These are phyloP conservation scores for Pseudogymnoascus sp. DNA, from an alignment of 2,329 filamentous ascomycete genomes.

Conservation along the genomic window DNA sequence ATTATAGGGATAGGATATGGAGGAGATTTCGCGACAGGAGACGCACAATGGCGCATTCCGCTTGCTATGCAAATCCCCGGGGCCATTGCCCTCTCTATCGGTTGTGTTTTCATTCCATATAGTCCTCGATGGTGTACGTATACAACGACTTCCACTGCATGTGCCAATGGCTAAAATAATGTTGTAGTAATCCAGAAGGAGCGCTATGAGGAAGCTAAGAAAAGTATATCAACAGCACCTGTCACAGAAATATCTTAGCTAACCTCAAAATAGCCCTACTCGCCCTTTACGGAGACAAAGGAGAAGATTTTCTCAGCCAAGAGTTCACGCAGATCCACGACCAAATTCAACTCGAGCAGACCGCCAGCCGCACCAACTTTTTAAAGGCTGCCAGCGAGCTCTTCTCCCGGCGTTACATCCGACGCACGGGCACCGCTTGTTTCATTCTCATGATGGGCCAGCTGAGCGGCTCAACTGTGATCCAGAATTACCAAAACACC, in stretches of 20 bases:
- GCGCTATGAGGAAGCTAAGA: conserved; percentile 11
- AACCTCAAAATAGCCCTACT: conserved; percentile 12
- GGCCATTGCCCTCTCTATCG: conserved; percentile 14
- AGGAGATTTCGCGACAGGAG: conserved; percentile 26
- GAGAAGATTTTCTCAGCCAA: conserved; percentile 20
- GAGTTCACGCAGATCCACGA: conserved; percentile 27
- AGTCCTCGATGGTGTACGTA: conserved; percentile 19
- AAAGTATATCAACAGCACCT: background rate
- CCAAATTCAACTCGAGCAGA: conserved; percentile 26
- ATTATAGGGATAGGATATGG: conserved; percentile 31
- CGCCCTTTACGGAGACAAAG: conserved; percentile 18
- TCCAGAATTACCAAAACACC: conserved; percentile 33
- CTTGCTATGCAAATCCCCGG: conserved; percentile 29
- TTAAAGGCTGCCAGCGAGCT: conserved; percentile 17
- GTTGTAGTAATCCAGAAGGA: conserved; percentile 11
- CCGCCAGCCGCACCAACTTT: conserved; percentile 18
- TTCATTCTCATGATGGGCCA: conserved; percentile 31
- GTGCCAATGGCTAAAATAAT: background rate
- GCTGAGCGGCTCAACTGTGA: conserved; percentile 30
- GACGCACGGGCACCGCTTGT: conserved; percentile 28
- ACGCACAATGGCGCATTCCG: conserved; percentile 30
- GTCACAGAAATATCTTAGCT: background rate
- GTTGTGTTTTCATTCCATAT: conserved; percentile 16
- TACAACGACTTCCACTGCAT: background rate
- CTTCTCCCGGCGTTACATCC: conserved; percentile 25